Evolutionary conservation across 2,329 filamentous ascomycete genomes (phyloP).

Genomic region (Penicillium sp.): DNA sequence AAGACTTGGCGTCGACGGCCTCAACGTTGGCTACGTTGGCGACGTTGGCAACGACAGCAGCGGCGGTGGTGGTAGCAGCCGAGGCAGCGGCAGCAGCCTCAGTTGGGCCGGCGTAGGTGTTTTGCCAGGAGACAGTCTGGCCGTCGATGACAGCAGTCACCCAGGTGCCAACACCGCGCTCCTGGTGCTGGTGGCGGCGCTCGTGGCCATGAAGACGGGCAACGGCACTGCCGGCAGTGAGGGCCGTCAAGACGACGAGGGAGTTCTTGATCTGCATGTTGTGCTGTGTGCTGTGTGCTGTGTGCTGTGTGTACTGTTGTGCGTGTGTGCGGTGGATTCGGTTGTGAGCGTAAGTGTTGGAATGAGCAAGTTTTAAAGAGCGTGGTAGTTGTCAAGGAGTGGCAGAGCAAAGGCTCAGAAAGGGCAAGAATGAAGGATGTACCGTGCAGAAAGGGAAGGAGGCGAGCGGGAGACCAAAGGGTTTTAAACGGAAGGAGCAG

Average conservation of each 20-base stretch:
- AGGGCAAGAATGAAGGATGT: constrained; percentile 7
- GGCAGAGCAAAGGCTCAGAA: constrained; percentile 15
- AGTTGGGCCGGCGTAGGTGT: constrained; percentile 29
- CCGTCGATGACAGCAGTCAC: constrained; percentile 33
- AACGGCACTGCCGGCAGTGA: constrained; percentile 33
- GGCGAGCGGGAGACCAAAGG: neutral
- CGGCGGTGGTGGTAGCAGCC: constrained; percentile 16
- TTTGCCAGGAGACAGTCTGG: constrained; percentile 31
- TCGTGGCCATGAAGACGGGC: constrained; percentile 37
- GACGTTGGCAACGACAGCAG: constrained; percentile 9
- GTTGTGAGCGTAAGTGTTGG: neutral
- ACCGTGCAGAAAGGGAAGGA: neutral
- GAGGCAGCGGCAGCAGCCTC: constrained; percentile 7
- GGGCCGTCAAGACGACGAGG: constrained; percentile 31
- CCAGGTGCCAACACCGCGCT: constrained; percentile 30
- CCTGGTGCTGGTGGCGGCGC: constrained; percentile 32
- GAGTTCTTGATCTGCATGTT: constrained; percentile 38
- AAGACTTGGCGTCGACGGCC: constrained; percentile 14
- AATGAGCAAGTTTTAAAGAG: constrained; percentile 11
- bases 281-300: neutral
- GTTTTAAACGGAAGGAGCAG: neutral
- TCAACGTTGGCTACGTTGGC: constrained; percentile 9
- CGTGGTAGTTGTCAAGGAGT: constrained; percentile 14
- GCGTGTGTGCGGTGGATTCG: neutral
- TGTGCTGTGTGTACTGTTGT: too few relatives aligned